Base-by-base conservation (phyloP, 2,329 filamentous ascomycete species). In the Tothia fuscella region DNA sequence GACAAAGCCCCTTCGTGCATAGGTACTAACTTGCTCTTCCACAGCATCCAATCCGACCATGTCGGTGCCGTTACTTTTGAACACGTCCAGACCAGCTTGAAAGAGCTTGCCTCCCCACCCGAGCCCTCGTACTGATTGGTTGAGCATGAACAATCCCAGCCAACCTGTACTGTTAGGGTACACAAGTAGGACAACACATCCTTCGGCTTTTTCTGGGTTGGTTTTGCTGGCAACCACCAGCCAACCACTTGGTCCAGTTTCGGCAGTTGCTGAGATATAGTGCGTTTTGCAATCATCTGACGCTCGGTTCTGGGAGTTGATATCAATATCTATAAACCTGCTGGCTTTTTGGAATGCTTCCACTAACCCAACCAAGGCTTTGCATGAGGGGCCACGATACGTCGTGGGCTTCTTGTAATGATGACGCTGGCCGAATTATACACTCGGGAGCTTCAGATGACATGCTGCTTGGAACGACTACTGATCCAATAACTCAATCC, bases 141-240 rank as follows among this genome's bases (percentile, higher is more conserved):
- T 54, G 42, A 62, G 44, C 37, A 57, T 52, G 54, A 62, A 62
- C 50, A 56, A 58, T 13, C 54, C 58, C 1, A 62, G 47, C 59
- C 60, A 62, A n/a, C 53, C 60, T 1, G 58, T 61, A 24, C 43
- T 40, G 39, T 63, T 62, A 17, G 53, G 46, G 46, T 56, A 60
- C 17, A 52, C 48, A 26, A 60, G 50, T 3, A 54, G 51, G 4
- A 56, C 43, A 20, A 61, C 47, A 45, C 56, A 55, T 16, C 59
- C 60, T 44, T 56, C 48, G 0, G 56, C 50, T 13, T 52, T 53
- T 3, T 39, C 35, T 2, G 48, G 38, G 4, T 46, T 2, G 6
- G 14, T 40, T 24, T 55, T 49, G 12, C 53, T 50, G n/a, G 54
- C 42, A 3, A 58, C 28, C 21, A 62, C 40, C 10, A 62, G 49